Evolutionary conservation across 257 asterid genomes (phyloP), one percentile per base, ranked within the genome.

Genomic region (Mentha longifolia): DNA sequence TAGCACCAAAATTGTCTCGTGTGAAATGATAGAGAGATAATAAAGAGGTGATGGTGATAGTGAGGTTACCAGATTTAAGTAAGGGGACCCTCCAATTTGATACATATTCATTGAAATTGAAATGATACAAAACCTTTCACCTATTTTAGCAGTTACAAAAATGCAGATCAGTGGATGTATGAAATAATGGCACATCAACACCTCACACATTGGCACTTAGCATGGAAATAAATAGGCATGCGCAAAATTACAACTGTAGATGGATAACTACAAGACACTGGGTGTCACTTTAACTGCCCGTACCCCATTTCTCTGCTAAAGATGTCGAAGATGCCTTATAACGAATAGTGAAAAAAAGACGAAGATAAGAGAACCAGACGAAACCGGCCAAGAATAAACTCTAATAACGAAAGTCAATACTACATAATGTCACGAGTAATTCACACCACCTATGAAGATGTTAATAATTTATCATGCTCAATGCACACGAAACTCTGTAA

Each of bases 251-350:
- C 61, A 49, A 59, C 75, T 77, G 78, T 72, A 61, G 50, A 52
- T 42, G 11, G 78, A 77, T 19, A 66, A 39, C 30, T 71, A 71
- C 81, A 63, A 65, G 51, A 71, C 81, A 71, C 47, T 49, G 65
- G 16, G 39, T 11, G 35, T 35, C 77, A 63, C 77, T 62, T 61
- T 43, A 10, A 31, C 13, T 16, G 25, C 13, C 63, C 63, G 30
- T 58, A 30, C 63, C 63, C 8, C 63, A 30, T 58, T n/a, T 56
- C 62, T 56, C 62, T 13, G 37, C 62, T 56, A 2, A 25, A 60
- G 16, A 35, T 4, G 0, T 16, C 39, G 39, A 35, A 67, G 46
- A 33, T 50, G 39, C 39, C 0, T 7, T 7, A 6, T 35, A 7
- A 28, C 31, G 2, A 28, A 28, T 45, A 39, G 28, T 28, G 70